Evolutionary conservation across 306 rosid species (phyloP).

Genomic region (Sesbania bispinosa): DNA sequence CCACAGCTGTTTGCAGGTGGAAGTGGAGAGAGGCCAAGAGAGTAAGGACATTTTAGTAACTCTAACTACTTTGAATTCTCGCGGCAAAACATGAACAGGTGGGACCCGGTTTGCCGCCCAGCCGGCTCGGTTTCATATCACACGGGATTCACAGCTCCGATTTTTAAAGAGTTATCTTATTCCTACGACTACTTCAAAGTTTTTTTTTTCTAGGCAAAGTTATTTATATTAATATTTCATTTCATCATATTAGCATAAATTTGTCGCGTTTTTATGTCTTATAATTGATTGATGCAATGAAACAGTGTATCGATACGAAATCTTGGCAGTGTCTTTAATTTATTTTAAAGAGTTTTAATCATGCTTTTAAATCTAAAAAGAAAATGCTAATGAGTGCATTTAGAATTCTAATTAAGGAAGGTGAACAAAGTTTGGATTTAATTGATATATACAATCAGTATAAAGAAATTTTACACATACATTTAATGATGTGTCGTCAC

Average conservation of each 20-base stretch:
- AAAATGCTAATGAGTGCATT: too few species aligned
- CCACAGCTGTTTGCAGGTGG: background rate
- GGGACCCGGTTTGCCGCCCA: slow-evolving; percentile 37
- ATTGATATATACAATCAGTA: too few species aligned
- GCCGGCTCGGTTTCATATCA: slow-evolving; percentile 26
- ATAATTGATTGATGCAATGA: background rate
- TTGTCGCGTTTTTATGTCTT: background rate
- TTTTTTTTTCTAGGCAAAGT: too few species aligned
- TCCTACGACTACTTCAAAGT: background rate
- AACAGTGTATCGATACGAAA: background rate
- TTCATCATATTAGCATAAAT: background rate
- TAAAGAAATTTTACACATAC: too few species aligned
- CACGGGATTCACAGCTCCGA: background rate
- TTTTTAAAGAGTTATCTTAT: too few species aligned
- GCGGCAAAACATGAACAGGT: slow-evolving; percentile 21
- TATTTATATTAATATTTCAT: background rate
- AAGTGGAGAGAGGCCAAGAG: background rate
- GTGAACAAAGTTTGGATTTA: too few species aligned
- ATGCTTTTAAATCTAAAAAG: too few species aligned
- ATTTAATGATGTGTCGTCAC: too few species aligned
- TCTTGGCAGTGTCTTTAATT: too few species aligned
- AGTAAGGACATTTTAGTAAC: slow-evolving; percentile 25
- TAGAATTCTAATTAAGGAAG: too few species aligned
- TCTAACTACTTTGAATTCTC: slow-evolving; percentile 13
- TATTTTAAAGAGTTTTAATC: too few species aligned